phyloP scores from a whole-genome alignment of 2,329 filamentous ascomycete genomes.

The Hypoxylon sp. region DNA sequence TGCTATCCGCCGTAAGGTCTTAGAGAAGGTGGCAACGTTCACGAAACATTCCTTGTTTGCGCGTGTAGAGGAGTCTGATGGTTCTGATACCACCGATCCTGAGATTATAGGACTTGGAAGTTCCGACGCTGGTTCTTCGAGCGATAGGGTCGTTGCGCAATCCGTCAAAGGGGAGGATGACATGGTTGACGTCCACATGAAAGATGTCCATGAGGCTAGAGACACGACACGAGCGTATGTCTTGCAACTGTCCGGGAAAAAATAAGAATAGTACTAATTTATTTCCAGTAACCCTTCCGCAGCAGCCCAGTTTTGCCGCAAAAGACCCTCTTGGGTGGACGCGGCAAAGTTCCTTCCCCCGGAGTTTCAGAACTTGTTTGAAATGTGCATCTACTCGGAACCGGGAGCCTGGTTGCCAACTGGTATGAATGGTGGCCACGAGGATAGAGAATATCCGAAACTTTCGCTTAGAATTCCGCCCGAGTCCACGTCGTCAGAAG shows the following conservation, averaged over 20 bases:
- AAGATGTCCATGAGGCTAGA: slow-evolving; percentile 66
- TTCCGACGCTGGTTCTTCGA: slow-evolving; percentile 75
- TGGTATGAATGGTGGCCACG: slow-evolving; percentile 76
- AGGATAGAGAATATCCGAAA: slow-evolving; percentile 71
- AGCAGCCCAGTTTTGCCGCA: slow-evolving; percentile 62
- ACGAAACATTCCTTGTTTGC: slow-evolving; percentile 78
- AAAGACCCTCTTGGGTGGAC: slow-evolving; percentile 68
- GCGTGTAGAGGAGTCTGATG: slow-evolving; percentile 63
- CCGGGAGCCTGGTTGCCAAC: slow-evolving; percentile 74
- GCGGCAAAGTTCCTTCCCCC: slow-evolving; percentile 72
- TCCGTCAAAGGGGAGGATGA: slow-evolving; percentile 92
- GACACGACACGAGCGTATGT: slow-evolving; percentile 53
- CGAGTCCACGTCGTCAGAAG: slow-evolving; percentile 60
- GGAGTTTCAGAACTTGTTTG: slow-evolving; percentile 80
- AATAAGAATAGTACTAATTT: slow-evolving; percentile 41
- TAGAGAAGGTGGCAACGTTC: slow-evolving; percentile 81
- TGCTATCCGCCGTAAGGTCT: slow-evolving; percentile 82
- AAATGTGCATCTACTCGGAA: slow-evolving; percentile 76
- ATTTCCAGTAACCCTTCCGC: slow-evolving; percentile 53
- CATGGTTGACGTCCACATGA: slow-evolving; percentile 91
- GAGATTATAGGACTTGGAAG: slow-evolving; percentile 78
- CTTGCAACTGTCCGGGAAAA: slow-evolving; percentile 10
- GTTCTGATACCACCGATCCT: slow-evolving; percentile 72
- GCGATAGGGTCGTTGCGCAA: slow-evolving; percentile 80
- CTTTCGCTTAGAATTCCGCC: slow-evolving; percentile 64